phyloP scores from a whole-genome alignment of 139 green algal species.

The Closterium sp. region DNA sequence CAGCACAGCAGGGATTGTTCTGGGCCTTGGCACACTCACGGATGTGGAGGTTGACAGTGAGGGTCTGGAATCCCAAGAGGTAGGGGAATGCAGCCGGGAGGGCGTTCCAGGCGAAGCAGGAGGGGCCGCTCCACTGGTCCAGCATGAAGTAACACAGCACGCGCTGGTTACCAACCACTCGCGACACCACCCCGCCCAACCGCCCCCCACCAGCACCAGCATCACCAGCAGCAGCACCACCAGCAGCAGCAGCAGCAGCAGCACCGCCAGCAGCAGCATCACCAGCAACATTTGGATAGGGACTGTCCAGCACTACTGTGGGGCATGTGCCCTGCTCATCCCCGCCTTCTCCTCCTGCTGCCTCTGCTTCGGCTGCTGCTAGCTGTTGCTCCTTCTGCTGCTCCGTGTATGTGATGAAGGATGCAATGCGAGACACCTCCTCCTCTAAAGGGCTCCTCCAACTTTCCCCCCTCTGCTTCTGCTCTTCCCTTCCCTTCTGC shows the following conservation, averaged over 20 bases:
- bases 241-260: not conserved
- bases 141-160: not conserved
- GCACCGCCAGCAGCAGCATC: not conserved
- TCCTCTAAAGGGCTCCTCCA: not conserved
- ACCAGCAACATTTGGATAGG: not conserved
- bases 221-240: not conserved
- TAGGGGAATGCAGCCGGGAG: not conserved
- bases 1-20: too few species aligned
- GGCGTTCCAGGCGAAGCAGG: not conserved
- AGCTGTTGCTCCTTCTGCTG: not conserved
- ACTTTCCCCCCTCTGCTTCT: not conserved
- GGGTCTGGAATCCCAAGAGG: not conserved
- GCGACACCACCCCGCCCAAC: not conserved
- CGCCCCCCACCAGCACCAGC: not conserved
- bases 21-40: too few species aligned
- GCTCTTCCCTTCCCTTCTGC: not conserved
- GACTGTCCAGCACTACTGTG: not conserved
- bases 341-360: not conserved
- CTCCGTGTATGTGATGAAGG: not conserved
- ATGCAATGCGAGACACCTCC: not conserved
- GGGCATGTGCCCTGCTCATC: not conserved
- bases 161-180: not conserved
- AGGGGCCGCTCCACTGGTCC: too few species aligned
- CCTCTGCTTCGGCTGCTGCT: not conserved
- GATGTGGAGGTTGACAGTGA: not conserved